Conservation (phyloP, 1,139 yeast genomes). For the Suhomyces guaymorum region DNA sequence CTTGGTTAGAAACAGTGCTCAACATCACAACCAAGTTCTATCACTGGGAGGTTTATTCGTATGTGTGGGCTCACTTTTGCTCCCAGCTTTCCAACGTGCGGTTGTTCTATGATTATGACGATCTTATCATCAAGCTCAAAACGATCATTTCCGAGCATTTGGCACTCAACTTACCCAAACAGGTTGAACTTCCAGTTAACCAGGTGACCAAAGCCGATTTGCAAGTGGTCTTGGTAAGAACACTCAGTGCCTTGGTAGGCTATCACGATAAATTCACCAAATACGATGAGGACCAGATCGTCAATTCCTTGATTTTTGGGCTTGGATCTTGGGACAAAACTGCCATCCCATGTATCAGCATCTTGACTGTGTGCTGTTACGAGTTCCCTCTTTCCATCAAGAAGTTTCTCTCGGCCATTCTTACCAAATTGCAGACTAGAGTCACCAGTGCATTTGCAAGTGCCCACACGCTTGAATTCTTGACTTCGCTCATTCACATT, state of each 20-base stretch:
- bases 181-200: slow-evolving; percentile 44
- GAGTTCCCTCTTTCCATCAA: slow-evolving; percentile 76
- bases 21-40: slow-evolving; percentile 54
- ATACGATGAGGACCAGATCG: slow-evolving; percentile 67
- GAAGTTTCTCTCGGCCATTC: slow-evolving; percentile 62
- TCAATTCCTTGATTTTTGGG: slow-evolving; percentile 63
- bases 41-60: slow-evolving; percentile 73
- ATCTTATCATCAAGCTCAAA: slow-evolving; percentile 49
- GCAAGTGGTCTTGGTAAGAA: slow-evolving; percentile 65
- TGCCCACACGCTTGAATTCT: slow-evolving; percentile 75
- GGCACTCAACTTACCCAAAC: slow-evolving; percentile 48
- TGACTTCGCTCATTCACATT: slow-evolving; percentile 63
- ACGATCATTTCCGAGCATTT: slow-evolving; percentile 62
- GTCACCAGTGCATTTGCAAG: slow-evolving; percentile 70
- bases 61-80: slow-evolving; percentile 66
- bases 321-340: slow-evolving; percentile 77
- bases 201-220: slow-evolving; percentile 57
- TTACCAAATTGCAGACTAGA: slow-evolving; percentile 70
- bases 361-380: slow-evolving; percentile 74
- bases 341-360: slow-evolving; percentile 76
- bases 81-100: slow-evolving; percentile 67
- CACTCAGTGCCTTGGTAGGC: slow-evolving; percentile 67
- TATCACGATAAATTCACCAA: slow-evolving; percentile 61
- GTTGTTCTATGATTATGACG: slow-evolving; percentile 49
- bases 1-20: slow-evolving; percentile 55